Evolutionary conservation across 129 eudicot genomes (phyloP), one percentile per base, ranked within the genome.

Genomic region (Rutidosis leptorrhynchoides): DNA sequence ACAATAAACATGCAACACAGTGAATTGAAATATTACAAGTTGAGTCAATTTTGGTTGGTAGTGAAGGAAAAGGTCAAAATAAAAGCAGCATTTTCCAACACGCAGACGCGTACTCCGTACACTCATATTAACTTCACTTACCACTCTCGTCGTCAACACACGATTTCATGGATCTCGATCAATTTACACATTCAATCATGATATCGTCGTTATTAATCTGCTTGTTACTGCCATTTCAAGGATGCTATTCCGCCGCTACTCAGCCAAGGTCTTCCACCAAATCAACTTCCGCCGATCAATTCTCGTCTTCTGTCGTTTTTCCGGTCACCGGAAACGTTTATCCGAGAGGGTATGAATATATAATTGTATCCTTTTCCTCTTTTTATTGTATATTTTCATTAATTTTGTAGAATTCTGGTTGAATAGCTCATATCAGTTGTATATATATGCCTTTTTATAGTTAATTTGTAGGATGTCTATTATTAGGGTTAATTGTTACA

Each of bases 271-370:
- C 45, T 4, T 2, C 45, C 7, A n/a, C 55, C 55, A 49, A 49
- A 49, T 49, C 55, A n/a, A 9, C 55, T 16, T 16, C 55, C 55
- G 45, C 4, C 45, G 16, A 37, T 37, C 45, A 5, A 10, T 11
- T 11, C 16, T 37, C 45, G 45, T 49, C 55, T 15, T 49, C 55
- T 23, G 24, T 49, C 55, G 55, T 49, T 3, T 49, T 49, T 49
- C 82, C 63, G 10, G 82, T 78, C 60, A 61, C 48, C 28, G 82
- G 78, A 37, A 61, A 78, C 68, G 82, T 78, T 65, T 78, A 78
- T 40, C 82, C 82, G 8, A 23, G 20, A 16, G 82, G 82, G 82
- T 78, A 37, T 37, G 45, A 15, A 37, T 37, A 37, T 37, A 37
- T 10, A 37, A 30, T 4, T 4, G 3, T 37, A 11, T 37, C 16